Percentiles rank a stretch among this genome's conserved stretches.
These are phyloP conservation scores for Dipteronia dyeriana DNA, from an alignment of 345 rosid species.

Conservation along the genomic window DNA sequence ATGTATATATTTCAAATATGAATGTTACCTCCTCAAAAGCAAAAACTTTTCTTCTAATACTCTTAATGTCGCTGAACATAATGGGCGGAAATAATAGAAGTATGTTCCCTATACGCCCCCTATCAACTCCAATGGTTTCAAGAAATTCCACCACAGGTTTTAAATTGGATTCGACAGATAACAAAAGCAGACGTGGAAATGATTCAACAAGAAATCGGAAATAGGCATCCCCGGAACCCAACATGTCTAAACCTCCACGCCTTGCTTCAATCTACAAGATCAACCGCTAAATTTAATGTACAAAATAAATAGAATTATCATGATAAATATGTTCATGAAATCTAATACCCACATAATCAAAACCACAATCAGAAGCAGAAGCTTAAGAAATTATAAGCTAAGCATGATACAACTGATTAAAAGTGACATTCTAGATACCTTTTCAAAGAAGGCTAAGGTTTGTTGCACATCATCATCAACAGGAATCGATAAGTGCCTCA, in stretches of 20 bases:
- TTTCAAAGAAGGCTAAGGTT: conserved; percentile 86
- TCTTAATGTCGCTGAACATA: conserved; percentile 42
- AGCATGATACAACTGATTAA: background rate
- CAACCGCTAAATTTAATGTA: conserved; percentile 2
- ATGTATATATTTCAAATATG: background rate
- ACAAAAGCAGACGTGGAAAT: conserved; percentile 73
- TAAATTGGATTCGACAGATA: conserved; percentile 61
- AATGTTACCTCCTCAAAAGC: conserved; percentile 59
- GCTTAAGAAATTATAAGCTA: too few relatives aligned
- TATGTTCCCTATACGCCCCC: conserved; percentile 37
- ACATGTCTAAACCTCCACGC: conserved; percentile 82
- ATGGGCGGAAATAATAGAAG: conserved; percentile 76
- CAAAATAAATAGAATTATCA: too few relatives aligned
- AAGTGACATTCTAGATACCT: conserved; percentile 42
- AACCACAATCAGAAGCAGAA: background rate
- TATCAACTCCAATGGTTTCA: conserved; percentile 53
- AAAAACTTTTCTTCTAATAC: conserved; percentile 40
- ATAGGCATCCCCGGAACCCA: conserved; percentile 57
- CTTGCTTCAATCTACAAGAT: conserved; percentile 76
- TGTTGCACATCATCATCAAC: conserved; percentile 84
- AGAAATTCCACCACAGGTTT: conserved; percentile 59
- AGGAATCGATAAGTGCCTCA: conserved; percentile 71
- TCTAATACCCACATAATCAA: background rate
- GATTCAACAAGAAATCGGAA: conserved; percentile 73
- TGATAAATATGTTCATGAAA: background rate